These are phyloP conservation scores for Aspergillus sp. DNA, from an alignment of 2,329 filamentous ascomycete genomes.

Conservation along the genomic window DNA sequence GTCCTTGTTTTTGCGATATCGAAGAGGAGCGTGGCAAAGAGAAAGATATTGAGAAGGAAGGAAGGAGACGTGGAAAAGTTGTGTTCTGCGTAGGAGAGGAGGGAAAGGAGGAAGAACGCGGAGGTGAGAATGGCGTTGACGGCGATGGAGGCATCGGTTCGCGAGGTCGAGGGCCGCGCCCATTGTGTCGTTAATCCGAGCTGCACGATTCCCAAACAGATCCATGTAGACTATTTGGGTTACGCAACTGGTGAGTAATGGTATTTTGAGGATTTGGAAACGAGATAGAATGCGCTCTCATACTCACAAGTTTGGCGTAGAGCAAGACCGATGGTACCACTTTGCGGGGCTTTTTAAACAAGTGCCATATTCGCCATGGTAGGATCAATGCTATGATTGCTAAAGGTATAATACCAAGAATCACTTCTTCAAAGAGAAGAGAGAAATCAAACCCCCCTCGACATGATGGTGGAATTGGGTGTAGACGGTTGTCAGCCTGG, in stretches of 20 bases:
- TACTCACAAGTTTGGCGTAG: slow-evolving; percentile 38
- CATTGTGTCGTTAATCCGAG: slow-evolving; percentile 39
- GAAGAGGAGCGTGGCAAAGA: slow-evolving; percentile 47
- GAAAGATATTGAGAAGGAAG: slow-evolving; percentile 48
- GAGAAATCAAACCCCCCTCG: slow-evolving; percentile 46
- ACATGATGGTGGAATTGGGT: slow-evolving; percentile 34
- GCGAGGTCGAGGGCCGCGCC: slow-evolving; percentile 30
- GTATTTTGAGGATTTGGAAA: not conserved
- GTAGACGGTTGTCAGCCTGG: slow-evolving; percentile 36
- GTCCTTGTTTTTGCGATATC: slow-evolving; percentile 49
- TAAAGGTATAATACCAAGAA: slow-evolving; percentile 39
- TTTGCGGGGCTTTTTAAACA: slow-evolving; percentile 35
- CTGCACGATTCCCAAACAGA: slow-evolving; percentile 35
- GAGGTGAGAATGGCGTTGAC: slow-evolving; percentile 31
- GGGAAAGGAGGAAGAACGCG: slow-evolving; percentile 31
- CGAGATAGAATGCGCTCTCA: not conserved
- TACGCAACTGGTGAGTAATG: not conserved
- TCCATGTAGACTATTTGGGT: slow-evolving; percentile 27
- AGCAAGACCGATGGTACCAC: slow-evolving; percentile 32
- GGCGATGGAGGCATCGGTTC: slow-evolving; percentile 37
- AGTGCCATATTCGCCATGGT: slow-evolving; percentile 36
- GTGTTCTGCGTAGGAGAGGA: slow-evolving; percentile 51
- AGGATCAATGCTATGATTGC: slow-evolving; percentile 35
- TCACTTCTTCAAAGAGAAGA: slow-evolving; percentile 47
- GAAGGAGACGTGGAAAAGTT: slow-evolving; percentile 47